Conservation (phyloP, 2,329 filamentous ascomycete genomes). For the Fusarium compactum region DNA sequence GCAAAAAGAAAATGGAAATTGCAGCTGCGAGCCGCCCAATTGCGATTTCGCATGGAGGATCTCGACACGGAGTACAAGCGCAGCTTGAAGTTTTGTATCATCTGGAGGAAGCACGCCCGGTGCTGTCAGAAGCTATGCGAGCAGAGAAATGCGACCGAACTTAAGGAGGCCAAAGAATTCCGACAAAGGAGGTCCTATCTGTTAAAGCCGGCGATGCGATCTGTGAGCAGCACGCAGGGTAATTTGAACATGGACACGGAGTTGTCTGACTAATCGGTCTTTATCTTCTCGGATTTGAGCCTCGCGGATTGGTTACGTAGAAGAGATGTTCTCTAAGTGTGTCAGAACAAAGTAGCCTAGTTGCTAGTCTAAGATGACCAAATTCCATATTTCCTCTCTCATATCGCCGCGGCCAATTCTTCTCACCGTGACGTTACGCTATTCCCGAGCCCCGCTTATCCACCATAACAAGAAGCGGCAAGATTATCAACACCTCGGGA, state of each 20-base stretch:
- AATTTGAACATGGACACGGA: neutral
- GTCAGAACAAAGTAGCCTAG: neutral
- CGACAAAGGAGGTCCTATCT: neutral
- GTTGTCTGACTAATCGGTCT: neutral
- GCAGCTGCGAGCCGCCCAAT: too few relatives aligned
- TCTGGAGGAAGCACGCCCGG: too few relatives aligned
- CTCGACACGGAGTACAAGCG: too few relatives aligned
- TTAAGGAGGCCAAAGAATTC: neutral
- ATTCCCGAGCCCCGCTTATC: neutral
- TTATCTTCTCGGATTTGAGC: neutral
- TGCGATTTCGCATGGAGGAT: too few relatives aligned
- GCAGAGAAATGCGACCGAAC: too few relatives aligned
- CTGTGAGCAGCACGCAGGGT: neutral
- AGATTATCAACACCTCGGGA: neutral
- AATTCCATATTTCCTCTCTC: neutral
- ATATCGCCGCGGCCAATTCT: neutral
- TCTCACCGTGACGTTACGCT: neutral
- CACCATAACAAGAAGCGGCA: neutral
- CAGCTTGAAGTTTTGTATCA: too few relatives aligned
- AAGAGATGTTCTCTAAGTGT: too few relatives aligned
- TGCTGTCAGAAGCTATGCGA: too few relatives aligned
- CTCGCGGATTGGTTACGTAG: neutral
- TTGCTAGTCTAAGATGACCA: neutral
- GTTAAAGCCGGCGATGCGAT: neutral
- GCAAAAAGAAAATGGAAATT: too few relatives aligned